Percentiles rank a stretch among this genome's conserved stretches.
Conservation (phyloP, 225 moss, liverwort and hornwort species). For the Climacium dendroides region DNA sequence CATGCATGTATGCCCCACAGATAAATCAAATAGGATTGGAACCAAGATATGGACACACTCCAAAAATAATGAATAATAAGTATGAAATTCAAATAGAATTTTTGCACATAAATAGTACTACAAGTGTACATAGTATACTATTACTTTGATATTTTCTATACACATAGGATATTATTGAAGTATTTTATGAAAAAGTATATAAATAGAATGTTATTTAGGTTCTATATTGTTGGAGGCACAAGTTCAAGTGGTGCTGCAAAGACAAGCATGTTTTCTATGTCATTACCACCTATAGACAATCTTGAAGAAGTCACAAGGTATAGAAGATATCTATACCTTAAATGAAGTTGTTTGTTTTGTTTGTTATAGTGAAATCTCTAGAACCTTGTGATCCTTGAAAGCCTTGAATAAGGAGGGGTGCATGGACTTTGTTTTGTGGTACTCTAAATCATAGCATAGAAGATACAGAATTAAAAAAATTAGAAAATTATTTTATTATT, state of each 20-base stretch:
- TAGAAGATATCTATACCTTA: neutral
- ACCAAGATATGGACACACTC: slow-evolving; percentile 41
- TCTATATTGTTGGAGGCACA: slow-evolving; percentile 34
- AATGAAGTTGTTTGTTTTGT: too few species aligned
- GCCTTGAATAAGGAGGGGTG: too few species aligned
- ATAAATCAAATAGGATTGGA: slow-evolving; percentile 36
- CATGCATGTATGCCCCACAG: neutral
- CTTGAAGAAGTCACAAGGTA: slow-evolving; percentile 34
- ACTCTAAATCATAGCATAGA: too few species aligned
- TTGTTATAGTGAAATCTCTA: too few species aligned
- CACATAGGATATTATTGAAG: neutral
- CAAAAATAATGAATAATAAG: slow-evolving; percentile 26
- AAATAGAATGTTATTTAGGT: neutral
- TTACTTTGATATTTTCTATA: neutral
- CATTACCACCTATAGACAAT: slow-evolving; percentile 16
- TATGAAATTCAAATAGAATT: neutral
- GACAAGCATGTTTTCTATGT: slow-evolving; percentile 24
- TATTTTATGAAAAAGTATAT: neutral
- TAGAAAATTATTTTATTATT: too few species aligned
- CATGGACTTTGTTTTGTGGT: too few species aligned
- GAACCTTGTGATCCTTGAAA: too few species aligned
- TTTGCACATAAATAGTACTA: neutral
- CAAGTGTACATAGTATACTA: neutral
- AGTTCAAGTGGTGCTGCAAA: slow-evolving; percentile 9
- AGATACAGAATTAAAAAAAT: too few species aligned